Base-by-base conservation (phyloP, 2,329 filamentous ascomycete genomes). In the Zalaria sp. region DNA sequence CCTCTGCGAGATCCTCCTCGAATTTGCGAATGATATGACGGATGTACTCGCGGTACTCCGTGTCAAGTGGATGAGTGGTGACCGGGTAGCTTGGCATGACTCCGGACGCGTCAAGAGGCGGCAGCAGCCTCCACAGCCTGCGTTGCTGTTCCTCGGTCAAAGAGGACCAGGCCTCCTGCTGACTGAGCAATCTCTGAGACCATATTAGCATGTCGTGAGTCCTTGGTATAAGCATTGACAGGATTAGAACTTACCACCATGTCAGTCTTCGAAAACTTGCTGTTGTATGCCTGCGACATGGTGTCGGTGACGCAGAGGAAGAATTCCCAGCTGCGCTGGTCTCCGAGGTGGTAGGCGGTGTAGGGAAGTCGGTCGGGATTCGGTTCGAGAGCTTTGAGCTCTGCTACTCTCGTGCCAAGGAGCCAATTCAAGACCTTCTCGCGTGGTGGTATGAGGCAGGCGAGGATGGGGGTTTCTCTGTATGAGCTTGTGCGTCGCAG, bases 21-120 rank as follows among this genome's bases (percentile, higher is more conserved):
- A 74, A 79, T 39, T 67, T 63, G 11, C 69, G 66, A 34, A 77
- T 55, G 35, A 66, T 71, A 18, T 68, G 67, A 25, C 68, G 64
- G 57, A 76, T 73, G 43, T 66, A 62, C 37, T 63, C 60, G 25
- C 63, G 60, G 47, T 68, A 64, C 38, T 63, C 49, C 29, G 69
- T 64, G 11, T 62, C 51, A 3, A 70, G 48, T 25, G 58, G 58
- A 34, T 56, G 52, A 40, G 56, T 50, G 29, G 60, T 57, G 38
- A 7, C 29, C 7, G 29, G 29, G 29, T 7, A 7, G 7, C 7
- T 32, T 7, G 29, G 7, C 7, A n/a, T 32, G 7, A n/a, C 7
- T 7, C 29, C 29, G n/a, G 7, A 7, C 29, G 7, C n/a, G 40
- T 49, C 28, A 55, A 54, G 39, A 7, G 37, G 25, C 3, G 57